phyloP scores from a whole-genome alignment of 176 grass and related monocot genomes.

The Dendrocalamus sinicus region DNA sequence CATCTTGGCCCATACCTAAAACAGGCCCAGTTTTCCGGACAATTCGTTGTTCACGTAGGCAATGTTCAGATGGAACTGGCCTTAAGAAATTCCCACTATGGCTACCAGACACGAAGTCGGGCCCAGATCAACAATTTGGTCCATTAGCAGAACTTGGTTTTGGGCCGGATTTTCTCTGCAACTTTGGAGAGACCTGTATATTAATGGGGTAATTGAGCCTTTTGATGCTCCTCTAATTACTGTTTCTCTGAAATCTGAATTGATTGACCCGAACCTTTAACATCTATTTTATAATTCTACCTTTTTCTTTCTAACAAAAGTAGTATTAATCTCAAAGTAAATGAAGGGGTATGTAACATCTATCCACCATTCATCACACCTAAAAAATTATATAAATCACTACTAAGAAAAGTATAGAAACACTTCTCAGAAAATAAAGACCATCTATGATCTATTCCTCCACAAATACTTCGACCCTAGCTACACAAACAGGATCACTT shows the following conservation, averaged over 20 bases:
- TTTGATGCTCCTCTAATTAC: not conserved
- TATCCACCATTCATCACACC: too few species aligned
- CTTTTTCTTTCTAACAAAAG: too few species aligned
- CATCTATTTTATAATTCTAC: not conserved
- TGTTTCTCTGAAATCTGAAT: not conserved
- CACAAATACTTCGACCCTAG: not conserved
- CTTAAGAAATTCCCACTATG: not conserved
- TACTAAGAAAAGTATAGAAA: too few species aligned
- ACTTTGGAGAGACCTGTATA: not conserved
- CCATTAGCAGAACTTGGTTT: not conserved
- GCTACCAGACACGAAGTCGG: not conserved
- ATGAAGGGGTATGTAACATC: too few species aligned
- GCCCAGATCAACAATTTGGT: not conserved
- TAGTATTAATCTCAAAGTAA: too few species aligned
- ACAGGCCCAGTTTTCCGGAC: not conserved
- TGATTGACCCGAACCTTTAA: not conserved
- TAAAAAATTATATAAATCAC: too few species aligned
- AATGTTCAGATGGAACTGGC: not conserved
- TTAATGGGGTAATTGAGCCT: not conserved
- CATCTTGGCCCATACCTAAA: not conserved
- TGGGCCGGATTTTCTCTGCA: not conserved
- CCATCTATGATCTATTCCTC: too few species aligned
- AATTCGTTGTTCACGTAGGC: not conserved
- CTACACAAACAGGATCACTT: not conserved
- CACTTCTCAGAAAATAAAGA: too few species aligned